A percentile compares a stretch with the other conserved stretches of the same genome.
Evolutionary conservation across 768 basidiomycete species (phyloP).

Genomic region (Mycena latifolia): DNA sequence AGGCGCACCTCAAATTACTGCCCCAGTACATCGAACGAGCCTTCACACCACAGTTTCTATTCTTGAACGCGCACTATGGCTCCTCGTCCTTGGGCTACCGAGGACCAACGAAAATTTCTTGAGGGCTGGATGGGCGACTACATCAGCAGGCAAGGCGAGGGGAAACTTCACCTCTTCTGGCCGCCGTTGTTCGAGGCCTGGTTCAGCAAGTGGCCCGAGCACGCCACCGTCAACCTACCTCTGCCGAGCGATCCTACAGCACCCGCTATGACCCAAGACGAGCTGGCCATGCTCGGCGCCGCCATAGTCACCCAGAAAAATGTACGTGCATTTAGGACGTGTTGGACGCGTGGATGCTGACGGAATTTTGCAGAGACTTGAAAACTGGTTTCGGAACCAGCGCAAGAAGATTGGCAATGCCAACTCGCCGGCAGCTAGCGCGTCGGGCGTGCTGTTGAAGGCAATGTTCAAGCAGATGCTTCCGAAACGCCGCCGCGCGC

Average conservation of each 20-base stretch:
- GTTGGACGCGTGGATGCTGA: neutral
- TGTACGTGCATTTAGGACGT: neutral
- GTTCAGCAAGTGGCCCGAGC: conserved; percentile 2
- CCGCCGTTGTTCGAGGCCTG: neutral
- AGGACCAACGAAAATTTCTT: neutral
- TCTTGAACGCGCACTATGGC: conserved; percentile 2
- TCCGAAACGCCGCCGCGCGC: conserved; percentile 1
- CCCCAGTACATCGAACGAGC: no score
- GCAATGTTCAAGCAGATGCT: neutral
- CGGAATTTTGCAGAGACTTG: neutral
- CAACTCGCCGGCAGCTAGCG: neutral
- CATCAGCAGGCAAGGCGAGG: conserved; percentile 9
- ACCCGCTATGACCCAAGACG: neutral
- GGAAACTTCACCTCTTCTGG: conserved; percentile 14
- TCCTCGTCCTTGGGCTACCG: neutral
- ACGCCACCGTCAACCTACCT: neutral
- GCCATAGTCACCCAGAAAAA: neutral
- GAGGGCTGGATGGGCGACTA: neutral
- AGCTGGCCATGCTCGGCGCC: neutral
- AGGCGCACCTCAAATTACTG: no score
- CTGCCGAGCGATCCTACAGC: neutral
- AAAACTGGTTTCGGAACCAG: neutral
- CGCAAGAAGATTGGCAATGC: no score
- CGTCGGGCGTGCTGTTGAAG: no score
- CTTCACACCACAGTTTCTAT: no score